Conservation (phyloP, 176 grass and related monocot genomes). For the Luzula sylvatica region DNA sequence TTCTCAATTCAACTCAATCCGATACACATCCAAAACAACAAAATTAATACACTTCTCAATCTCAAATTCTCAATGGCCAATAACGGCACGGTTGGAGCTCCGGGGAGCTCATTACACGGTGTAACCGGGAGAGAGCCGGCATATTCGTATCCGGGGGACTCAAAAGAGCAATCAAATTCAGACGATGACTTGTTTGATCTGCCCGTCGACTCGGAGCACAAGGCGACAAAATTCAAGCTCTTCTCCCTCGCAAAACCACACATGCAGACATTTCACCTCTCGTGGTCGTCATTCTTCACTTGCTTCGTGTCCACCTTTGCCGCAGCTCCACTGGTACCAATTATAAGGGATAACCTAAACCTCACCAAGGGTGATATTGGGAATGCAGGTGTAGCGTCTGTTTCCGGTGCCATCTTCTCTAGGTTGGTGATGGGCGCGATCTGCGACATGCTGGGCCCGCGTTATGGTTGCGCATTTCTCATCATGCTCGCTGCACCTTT, state of each 20-base stretch:
- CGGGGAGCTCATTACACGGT: constrained; percentile 58
- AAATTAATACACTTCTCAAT: not conserved
- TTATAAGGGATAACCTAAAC: constrained; percentile 68
- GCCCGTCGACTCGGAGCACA: constrained; percentile 84
- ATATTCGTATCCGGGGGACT: constrained; percentile 31
- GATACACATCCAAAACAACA: not conserved
- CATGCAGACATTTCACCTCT: constrained; percentile 89
- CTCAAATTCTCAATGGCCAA: not conserved
- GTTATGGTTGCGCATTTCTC: constrained; percentile 72
- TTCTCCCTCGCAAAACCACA: constrained; percentile 61
- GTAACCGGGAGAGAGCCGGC: constrained; percentile 48
- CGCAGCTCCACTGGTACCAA: constrained; percentile 49
- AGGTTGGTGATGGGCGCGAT: constrained; percentile 73
- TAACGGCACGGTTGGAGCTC: constrained; percentile 16
- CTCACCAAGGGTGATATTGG: constrained; percentile 70
- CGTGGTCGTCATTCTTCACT: constrained; percentile 85
- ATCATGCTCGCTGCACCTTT: constrained; percentile 63
- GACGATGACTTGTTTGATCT: constrained; percentile 25
- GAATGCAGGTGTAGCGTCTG: constrained; percentile 76
- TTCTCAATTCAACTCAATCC: not conserved
- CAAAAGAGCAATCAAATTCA: not conserved
- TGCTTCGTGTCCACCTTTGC: constrained; percentile 95
- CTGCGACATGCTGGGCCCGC: constrained; percentile 61
- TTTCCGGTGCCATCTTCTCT: constrained; percentile 81
- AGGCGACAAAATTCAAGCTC: constrained; percentile 48